Base-by-base conservation (phyloP, 305 asterid genomes). In the Fraxinus paxiana region DNA sequence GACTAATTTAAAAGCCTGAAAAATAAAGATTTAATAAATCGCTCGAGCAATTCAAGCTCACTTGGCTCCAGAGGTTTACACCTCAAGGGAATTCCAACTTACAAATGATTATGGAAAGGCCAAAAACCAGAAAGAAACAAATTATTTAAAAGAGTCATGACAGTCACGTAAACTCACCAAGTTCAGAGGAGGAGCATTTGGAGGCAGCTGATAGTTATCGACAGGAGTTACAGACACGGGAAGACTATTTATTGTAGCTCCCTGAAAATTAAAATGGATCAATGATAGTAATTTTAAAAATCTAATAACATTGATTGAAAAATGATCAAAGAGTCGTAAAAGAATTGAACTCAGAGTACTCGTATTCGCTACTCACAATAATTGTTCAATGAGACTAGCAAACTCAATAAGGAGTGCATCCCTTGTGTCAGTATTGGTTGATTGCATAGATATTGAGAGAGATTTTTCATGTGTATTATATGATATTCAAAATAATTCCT, bases 201-300 rank as follows among this genome's bases (percentile, higher is more conserved):
- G 88, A 81, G 91, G 93, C 70, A 88, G 88, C 82, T 88, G 84
- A 73, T 87, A 86, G 51, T 86, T 82, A 75, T 84, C 76, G 0
- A 54, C 84, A 38, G 73, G 81, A 37, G 86, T 59, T 82, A 89
- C 79, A 61, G 87, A 79, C 77, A 85, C 83, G 6, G 87, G 30
- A 34, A 72, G 86, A 46, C 86, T 83, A 61, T 80, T 79, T 76
- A 88, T 67, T 65, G 75, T 86, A 41, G 90, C 86, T 83, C 91
- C 92, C 94, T 90, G 88, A 59, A 75, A 84, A 75, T 24, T 35
- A 6, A 67, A 17, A 13, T 26, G 37, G 37, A 67, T n/a, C 20
- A 12, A 28, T 30, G 31, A 67, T 28, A 67, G 37, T 26, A 28
- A 67, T 30, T 26, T 34, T 28, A 33, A 30, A 67, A 10, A 67